Base-by-base conservation (phyloP, 768 basidiomycete species). In the Auriculariales sp. region DNA sequence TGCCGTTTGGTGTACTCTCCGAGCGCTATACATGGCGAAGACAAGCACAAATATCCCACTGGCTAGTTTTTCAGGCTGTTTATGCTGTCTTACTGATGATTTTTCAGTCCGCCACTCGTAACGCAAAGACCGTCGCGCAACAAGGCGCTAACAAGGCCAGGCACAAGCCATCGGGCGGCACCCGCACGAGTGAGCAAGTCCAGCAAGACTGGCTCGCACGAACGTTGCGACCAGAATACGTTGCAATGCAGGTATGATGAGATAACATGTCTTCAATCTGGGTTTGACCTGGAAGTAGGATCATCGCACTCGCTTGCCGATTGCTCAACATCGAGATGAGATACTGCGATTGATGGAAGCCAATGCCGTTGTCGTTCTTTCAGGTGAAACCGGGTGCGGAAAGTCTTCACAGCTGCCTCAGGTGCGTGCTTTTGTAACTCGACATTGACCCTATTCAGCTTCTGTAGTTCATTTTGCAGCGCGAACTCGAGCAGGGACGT, bases 391-490 rank as follows among this genome's bases (percentile, higher is more conserved):
- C 9, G 83, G 84, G 53, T 85, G 82, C 78, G 77, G 49, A 52
- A 68, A 53, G 12, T 17, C 17, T 10, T 44, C 11, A n/a, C 35
- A 6, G 9, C 28, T 32, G 3, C 25, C 68, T 67, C 25, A 63
- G 64, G 58, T 70, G 66, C 69, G 67, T 54, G 55, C 58, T 47
- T 44, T 36, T 17, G 22, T 49, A 47, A 47, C 51, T 57, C 32
- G 54, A 19, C 12, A 17, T 46, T 19, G 47, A 30, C 11, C 47
- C 92, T 2, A 98, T 94, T 0, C 94, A 98, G 67, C 78, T 97
- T 3, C 94, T 94, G 3, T 74, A 83, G 1, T 98, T 92, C 66
- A 83, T 98, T 55, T 74, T 99, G 9, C 94, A 99, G 62, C 81
- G 93, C 58, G 78, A 84, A 48, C 74, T 97, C 19, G 75, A 81